These are phyloP conservation scores for Diaporthe citriasiana DNA, from an alignment of 2,329 filamentous ascomycete species.

Conservation along the genomic window DNA sequence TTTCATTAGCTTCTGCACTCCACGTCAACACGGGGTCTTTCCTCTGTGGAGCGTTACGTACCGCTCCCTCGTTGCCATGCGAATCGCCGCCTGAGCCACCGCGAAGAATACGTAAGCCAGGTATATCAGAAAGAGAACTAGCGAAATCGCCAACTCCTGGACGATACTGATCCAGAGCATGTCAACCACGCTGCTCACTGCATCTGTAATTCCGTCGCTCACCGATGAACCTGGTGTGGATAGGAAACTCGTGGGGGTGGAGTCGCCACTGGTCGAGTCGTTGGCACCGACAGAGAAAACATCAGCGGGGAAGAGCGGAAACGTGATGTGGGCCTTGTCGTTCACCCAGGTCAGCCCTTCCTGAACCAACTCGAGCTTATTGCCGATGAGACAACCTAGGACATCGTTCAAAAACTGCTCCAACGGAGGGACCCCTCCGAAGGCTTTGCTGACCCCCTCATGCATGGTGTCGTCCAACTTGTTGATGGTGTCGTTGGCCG, in stretches of 20 bases:
- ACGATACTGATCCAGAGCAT: conserved; percentile 78
- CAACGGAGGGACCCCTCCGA: conserved; percentile 63
- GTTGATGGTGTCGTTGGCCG: conserved; percentile 89
- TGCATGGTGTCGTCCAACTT: conserved; percentile 84
- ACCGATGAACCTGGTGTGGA: conserved; percentile 80
- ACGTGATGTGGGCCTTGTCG: conserved; percentile 85
- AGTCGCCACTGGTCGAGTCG: conserved; percentile 69
- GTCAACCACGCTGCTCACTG: conserved; percentile 77
- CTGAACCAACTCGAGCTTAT: conserved; percentile 89
- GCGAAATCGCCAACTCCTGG: conserved; percentile 85
- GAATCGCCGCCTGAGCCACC: conserved; percentile 73
- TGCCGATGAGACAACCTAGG: conserved; percentile 86
- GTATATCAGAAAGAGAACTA: conserved; percentile 81
- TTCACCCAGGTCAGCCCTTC: conserved; percentile 94
- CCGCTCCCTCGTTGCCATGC: conserved; percentile 60
- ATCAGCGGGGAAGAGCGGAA: conserved; percentile 83
- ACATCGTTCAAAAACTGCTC: conserved; percentile 84
- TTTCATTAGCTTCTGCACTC: background rate
- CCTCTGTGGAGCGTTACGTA: background rate
- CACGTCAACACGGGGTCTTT: background rate
- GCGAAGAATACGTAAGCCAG: conserved; percentile 83
- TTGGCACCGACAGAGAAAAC: conserved; percentile 86
- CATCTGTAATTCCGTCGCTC: conserved; percentile 84
- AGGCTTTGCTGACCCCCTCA: conserved; percentile 79
- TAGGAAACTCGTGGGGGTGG: conserved; percentile 71